Base-by-base conservation (phyloP, 2,329 filamentous ascomycete species). In the Ciborinia camelliae region DNA sequence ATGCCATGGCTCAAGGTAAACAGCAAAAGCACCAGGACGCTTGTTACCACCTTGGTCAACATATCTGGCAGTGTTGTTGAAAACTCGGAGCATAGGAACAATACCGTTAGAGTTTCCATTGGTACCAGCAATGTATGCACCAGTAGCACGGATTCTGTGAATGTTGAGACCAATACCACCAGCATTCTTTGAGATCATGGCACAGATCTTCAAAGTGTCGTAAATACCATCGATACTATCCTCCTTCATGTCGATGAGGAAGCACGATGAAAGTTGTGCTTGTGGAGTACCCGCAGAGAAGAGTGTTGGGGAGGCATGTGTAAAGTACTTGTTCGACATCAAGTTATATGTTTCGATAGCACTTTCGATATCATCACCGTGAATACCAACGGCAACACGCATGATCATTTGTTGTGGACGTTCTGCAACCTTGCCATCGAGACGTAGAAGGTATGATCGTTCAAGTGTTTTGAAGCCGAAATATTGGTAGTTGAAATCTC, bases 401-500 rank as follows among this genome's bases (percentile, higher is more conserved):
- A 99, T 99, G 74, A 99, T 94, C 92, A 99, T 95, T 82, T 99
- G 95, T 80, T 99, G 95, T 52, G 95, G 95, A 74, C 95, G 88
- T 82, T 99, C 95, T 61, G 93, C 94, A 76, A 98, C 92, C 81
- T 97, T 96, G 77, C 92, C 93, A 74, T 97, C 86, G 71, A 98
- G 90, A 76, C 96, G 93, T 71, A 99, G 88, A 61, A 99, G 89
- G 76, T 99, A 99, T 75, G 95, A 99, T 67, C 95, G 89, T 83
- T 99, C 95, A 47, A 99, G 83, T 9, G 95, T 99, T 86, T 99
- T 99, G 88, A 99, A 99, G 70, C 95, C 95, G 75, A 99, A 99
- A 82, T 96, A 99, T 82, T 99, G 95, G 83, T 99, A 99, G 86
- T 98, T 97, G 86, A 99, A 99, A 78, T 99, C 95, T 72, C 95